Conservation (phyloP, 257 asterid species). For the Nicotiana sylvestris region DNA sequence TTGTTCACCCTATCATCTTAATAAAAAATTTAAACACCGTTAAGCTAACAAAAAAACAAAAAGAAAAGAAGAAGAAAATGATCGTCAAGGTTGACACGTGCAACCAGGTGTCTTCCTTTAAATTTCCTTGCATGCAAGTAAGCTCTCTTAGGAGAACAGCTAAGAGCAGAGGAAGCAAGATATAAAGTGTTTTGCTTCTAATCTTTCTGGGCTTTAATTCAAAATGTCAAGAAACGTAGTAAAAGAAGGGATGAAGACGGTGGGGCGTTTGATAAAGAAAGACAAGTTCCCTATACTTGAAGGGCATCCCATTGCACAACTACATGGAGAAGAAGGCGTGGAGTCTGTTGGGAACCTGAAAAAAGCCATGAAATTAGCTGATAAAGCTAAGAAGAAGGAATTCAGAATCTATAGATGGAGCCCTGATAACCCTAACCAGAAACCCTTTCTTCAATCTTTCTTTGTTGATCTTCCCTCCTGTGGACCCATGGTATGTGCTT, state of each 20-base stretch:
- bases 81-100: constrained; percentile 34
- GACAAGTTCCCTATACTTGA: constrained; percentile 39
- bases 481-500: constrained; percentile 61
- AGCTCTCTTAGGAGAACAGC: background rate
- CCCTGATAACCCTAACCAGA: constrained; percentile 46
- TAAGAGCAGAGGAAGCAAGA: background rate
- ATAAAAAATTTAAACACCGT: background rate
- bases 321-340: constrained; percentile 45
- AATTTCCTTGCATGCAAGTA: background rate
- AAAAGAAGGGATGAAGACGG: constrained; percentile 32
- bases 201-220: too few relatives aligned
- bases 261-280: constrained; percentile 20
- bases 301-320: constrained; percentile 52
- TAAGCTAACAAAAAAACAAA: background rate
- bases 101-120: constrained; percentile 27
- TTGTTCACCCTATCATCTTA: too few relatives aligned
- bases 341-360: constrained; percentile 27
- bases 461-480: constrained; percentile 50
- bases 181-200: too few relatives aligned
- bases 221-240: constrained; percentile 31
- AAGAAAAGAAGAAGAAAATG: background rate
- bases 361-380: background rate
- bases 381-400: constrained; percentile 33
- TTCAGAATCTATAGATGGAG: constrained; percentile 74
- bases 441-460: constrained; percentile 62